These are phyloP conservation scores for Phycomyces blakesleeanus DNA, from an alignment of 192 early-diverging fungal species.

Conservation along the genomic window DNA sequence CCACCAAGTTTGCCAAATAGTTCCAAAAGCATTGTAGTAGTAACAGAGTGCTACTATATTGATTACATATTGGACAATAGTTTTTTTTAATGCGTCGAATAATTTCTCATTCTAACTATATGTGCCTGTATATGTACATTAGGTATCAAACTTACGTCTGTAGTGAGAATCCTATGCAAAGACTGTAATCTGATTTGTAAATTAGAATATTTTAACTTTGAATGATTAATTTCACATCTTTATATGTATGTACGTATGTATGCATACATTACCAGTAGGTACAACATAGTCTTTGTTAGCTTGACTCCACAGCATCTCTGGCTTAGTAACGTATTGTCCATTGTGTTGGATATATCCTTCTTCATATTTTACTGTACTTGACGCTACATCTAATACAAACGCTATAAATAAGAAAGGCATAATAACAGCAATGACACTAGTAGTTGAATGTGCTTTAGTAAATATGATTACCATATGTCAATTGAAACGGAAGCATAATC, in stretches of 20 bases:
- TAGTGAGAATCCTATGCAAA: slow-evolving; percentile 40
- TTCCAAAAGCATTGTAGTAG: slow-evolving; percentile 49
- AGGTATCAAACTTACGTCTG: slow-evolving; percentile 33
- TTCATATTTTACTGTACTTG: slow-evolving; percentile 34
- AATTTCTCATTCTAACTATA: no score
- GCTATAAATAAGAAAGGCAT: no score
- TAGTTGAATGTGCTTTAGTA: background rate
- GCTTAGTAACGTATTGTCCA: slow-evolving; percentile 16
- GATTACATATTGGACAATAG: no score
- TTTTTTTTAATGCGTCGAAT: no score
- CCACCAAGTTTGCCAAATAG: slow-evolving; percentile 40
- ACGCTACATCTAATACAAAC: slow-evolving; percentile 26
- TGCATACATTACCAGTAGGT: slow-evolving; percentile 15
- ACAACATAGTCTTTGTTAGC: slow-evolving; percentile 9
- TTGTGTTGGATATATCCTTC: slow-evolving; percentile 30
- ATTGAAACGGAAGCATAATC: slow-evolving; percentile 31
- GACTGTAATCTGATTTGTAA: slow-evolving; percentile 26
- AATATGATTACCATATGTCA: slow-evolving; percentile 28
- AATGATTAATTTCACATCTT: no score
- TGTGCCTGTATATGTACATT: background rate
- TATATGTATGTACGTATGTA: no score
- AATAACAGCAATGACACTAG: no score
- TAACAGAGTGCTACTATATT: slow-evolving; percentile 35
- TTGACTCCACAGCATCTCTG: slow-evolving; percentile 24
- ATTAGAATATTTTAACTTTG: slow-evolving; percentile 2